Conservation (phyloP, 2,329 filamentous ascomycete genomes). For the Ophiostoma perfectum region DNA sequence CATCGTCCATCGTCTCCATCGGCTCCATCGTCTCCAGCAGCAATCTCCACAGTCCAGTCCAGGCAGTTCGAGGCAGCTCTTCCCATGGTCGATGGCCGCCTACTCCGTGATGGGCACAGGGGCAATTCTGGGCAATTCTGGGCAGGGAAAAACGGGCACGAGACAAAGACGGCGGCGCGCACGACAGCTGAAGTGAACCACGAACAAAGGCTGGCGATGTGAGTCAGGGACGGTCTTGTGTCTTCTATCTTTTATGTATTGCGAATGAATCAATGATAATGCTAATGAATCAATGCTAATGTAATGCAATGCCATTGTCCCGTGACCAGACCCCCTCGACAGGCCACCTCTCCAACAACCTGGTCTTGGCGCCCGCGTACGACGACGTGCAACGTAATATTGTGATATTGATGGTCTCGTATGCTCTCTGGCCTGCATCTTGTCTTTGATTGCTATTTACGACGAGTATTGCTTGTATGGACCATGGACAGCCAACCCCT, state of each 20-base stretch:
- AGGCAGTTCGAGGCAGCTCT: too few species aligned
- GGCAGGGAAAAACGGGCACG: background rate
- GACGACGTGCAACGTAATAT: background rate
- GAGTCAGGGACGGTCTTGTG: too few species aligned
- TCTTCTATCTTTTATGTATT: too few species aligned
- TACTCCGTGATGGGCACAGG: background rate
- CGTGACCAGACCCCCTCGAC: too few species aligned
- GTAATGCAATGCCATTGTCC: too few species aligned
- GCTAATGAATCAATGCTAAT: too few species aligned
- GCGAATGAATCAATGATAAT: too few species aligned
- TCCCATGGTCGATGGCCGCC: background rate
- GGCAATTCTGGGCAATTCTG: too few species aligned
- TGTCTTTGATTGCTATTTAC: background rate
- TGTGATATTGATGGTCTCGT: background rate
- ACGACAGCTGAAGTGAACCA: conserved; percentile 1
- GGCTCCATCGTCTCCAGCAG: too few species aligned
- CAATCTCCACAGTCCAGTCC: too few species aligned
- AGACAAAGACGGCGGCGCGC: too few species aligned
- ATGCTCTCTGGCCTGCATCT: background rate
- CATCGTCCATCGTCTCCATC: too few species aligned
- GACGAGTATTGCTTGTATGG: background rate
- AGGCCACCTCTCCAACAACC: background rate
- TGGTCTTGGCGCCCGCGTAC: background rate
- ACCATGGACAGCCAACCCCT: background rate
- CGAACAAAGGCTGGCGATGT: background rate